Evolutionary conservation across 805 yeast genomes (phyloP), one percentile per base, ranked within the genome.

Genomic region (Pichia ethanolica): DNA sequence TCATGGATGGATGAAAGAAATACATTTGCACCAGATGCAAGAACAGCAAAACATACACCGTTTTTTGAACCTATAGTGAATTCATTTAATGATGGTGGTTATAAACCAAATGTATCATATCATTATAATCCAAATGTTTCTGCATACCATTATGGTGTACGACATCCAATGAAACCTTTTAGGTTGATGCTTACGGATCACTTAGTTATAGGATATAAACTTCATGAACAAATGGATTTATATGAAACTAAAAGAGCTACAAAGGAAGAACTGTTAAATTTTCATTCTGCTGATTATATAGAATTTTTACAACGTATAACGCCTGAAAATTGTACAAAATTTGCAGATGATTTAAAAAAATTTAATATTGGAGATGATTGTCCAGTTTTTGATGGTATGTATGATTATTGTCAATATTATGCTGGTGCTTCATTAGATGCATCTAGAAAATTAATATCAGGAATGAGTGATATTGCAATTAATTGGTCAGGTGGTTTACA

Each of bases 121-220:
- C 97, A 89, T 66, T 88, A 78, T 67, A 89, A 89, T 65, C 86
- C 89, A 28, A 80, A 83, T 47, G 95, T 83, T 0, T 75, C 87
- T 1, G 77, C 79, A 55, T 90, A 83, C 66, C 97, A 90, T 61
- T 90, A 87, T 65, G 99, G 99, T 14, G 86, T 87, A 1, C 78
- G 82, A 52, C 99, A 91, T 67, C 99, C 99, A n/a, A 91, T 91
- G 99, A 91, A 91, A 65, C 99, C 99, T 13, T 88, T 90, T 66
- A 72, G 99, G 56, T 72, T 93, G 53, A 84, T 89, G 90, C 75
- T 91, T 42, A 91, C 99, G 0, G 97, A 91, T 68, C 96, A 90
- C 64, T 71, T 91, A 53, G 91, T 91, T 46, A 78, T 84, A 35
- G 82, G 85, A 12, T 91, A 93, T 67, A 88, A 88, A 50, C 70